A percentile compares a stretch with the other conserved stretches of the same genome.
Evolutionary conservation across 768 basidiomycete species (phyloP).

Genomic region (Xerocomellus chrysenteron): DNA sequence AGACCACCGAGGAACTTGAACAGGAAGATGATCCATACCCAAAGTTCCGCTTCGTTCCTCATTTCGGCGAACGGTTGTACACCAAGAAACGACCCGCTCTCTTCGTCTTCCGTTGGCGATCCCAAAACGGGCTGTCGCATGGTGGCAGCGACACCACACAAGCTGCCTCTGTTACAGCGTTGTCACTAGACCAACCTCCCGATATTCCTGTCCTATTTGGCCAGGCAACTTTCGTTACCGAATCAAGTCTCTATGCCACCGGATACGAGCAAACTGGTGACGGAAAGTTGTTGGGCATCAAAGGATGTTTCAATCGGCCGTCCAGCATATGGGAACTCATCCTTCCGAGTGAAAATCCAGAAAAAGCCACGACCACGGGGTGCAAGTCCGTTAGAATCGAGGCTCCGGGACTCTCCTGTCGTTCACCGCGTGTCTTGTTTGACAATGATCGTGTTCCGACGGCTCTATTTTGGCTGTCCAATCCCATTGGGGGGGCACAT

Average conservation of each 20-base stretch:
- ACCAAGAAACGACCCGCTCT: slow-evolving; percentile 52
- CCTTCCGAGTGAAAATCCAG: slow-evolving; percentile 18
- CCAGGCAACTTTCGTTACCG: slow-evolving; percentile 52
- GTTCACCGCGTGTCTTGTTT: slow-evolving; percentile 54
- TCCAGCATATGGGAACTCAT: slow-evolving; percentile 54
- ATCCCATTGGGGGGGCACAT: slow-evolving; percentile 57
- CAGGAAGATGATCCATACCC: slow-evolving; percentile 28
- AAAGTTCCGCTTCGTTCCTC: slow-evolving; percentile 55
- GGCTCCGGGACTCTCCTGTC: slow-evolving; percentile 44
- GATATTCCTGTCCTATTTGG: slow-evolving; percentile 43
- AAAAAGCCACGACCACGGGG: slow-evolving; percentile 10
- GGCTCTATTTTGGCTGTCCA: slow-evolving; percentile 53
- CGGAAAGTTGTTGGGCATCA: slow-evolving; percentile 57
- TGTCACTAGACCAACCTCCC: slow-evolving; percentile 13
- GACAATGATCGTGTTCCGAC: slow-evolving; percentile 20
- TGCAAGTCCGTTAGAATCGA: slow-evolving; percentile 37
- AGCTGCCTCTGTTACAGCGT: slow-evolving; percentile 8
- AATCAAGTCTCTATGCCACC: slow-evolving; percentile 51
- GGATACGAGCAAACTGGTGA: slow-evolving; percentile 62
- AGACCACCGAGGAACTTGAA: slow-evolving; percentile 12
- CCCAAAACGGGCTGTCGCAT: not conserved
- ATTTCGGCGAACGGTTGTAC: slow-evolving; percentile 62
- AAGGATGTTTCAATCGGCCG: slow-evolving; percentile 59
- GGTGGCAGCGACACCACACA: slow-evolving; percentile 2
- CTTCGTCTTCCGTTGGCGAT: slow-evolving; percentile 54